Evolutionary conservation across 495 filamentous ascomycete genomes (phyloP).

Genomic region (Mycothermus thermophilus): DNA sequence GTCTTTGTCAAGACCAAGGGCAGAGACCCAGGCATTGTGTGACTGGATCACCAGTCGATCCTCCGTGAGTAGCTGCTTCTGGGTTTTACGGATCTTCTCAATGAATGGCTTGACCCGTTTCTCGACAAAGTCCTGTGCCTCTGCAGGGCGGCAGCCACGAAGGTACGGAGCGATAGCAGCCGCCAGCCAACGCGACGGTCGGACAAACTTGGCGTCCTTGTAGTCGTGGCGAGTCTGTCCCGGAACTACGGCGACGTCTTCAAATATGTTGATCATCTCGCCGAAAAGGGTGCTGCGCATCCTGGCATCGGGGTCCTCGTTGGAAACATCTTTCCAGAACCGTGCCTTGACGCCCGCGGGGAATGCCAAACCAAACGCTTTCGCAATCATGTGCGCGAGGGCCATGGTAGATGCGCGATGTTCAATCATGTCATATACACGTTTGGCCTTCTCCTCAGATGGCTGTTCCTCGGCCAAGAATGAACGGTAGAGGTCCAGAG

Average conservation of each 20-base stretch:
- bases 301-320: no score
- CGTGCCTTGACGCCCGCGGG: slow-evolving; percentile 11
- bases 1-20: no score
- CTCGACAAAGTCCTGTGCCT: slow-evolving; percentile 8
- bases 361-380: slow-evolving; percentile 16
- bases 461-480: no score
- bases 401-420: slow-evolving; percentile 20
- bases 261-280: slow-evolving; percentile 9
- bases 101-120: slow-evolving; percentile 2
- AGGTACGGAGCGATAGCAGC: slow-evolving; percentile 7
- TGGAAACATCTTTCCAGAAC: slow-evolving; percentile 11
- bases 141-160: no score
- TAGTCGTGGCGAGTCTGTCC: slow-evolving; percentile 14
- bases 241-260: slow-evolving; percentile 8
- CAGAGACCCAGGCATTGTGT: not conserved
- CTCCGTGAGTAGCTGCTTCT: not conserved
- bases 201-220: slow-evolving; percentile 12
- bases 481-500: no score
- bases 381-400: slow-evolving; percentile 18
- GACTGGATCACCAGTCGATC: not conserved
- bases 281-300: slow-evolving; percentile 10
- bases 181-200: slow-evolving; percentile 15
- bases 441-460: slow-evolving; percentile 11
- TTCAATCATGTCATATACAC: slow-evolving; percentile 23
- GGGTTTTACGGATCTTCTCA: not conserved